Base-by-base conservation (phyloP, 73 alveolate species). In the Tetrahymena borealis region DNA sequence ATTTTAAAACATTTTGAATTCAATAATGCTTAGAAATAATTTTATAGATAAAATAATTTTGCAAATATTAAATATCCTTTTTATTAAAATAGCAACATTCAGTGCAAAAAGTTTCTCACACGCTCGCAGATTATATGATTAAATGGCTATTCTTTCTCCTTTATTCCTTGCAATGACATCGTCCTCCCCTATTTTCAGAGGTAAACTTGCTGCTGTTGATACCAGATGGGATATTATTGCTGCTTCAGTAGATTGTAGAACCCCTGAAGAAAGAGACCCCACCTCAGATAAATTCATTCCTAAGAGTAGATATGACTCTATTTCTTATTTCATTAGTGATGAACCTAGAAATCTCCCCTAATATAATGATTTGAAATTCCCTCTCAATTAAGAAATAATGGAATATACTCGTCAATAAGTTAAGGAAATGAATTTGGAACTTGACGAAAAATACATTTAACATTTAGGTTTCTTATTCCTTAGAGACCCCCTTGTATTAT, bases 171-270 rank as follows among this genome's bases (percentile, higher is more conserved):
- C 98, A 13, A 93, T 97, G 18, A 95, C 98, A 18, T 97, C 98
- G 60, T 93, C 96, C 20, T 91, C 98, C 39, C 98, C 99, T 15
- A 91, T 95, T 33, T 96, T 90, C 78, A 97, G 96, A 91, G 99
- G 99, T 40, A 98, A 98, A 94, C 33, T 98, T 32, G 91, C 98
- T 20, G 98, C 95, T 93, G 79, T 95, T 92, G 99, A 98, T 91
- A 94, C 97, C 91, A 94, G 99, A 94, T 98, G 99, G 99, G 96
- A 95, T 85, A 95, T 97, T 42, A 96, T 98, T 33, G 94, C 96
- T 6, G 94, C 96, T 94, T 91, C 98, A 28, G 99, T 98, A 37
- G 99, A 98, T 95, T 97, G 98, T 94, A 96, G 99, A 95, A 97
- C 95, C 32, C 98, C 94, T 40, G 98, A 96, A 38, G 99, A 98